Evolutionary conservation across 75 land plant species (phyloP).

Genomic region (Selaginella tamariscina): DNA sequence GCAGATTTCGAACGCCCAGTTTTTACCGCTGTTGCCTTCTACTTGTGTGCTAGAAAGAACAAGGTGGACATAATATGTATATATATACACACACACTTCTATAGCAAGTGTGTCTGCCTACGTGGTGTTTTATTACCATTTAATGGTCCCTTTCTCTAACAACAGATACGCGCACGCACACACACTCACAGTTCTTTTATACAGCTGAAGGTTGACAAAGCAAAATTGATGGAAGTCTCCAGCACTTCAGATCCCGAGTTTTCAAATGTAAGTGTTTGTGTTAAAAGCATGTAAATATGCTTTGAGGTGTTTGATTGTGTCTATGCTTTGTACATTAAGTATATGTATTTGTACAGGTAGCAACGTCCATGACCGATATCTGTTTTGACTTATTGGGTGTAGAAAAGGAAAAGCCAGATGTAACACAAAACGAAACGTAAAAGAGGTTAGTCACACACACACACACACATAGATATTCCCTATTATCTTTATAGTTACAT

Average conservation of each 20-base stretch:
- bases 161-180: too few relatives aligned
- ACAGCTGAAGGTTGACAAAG: conserved; percentile 89
- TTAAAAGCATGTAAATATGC: too few relatives aligned
- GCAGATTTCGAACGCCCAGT: conserved; percentile 83
- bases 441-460: conserved; percentile 67
- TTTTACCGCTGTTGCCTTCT: conserved; percentile 87
- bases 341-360: conserved; percentile 36
- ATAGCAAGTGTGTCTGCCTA: too few relatives aligned
- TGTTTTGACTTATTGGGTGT: conserved; percentile 78
- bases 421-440: conserved; percentile 47
- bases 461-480: too few relatives aligned
- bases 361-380: conserved; percentile 69
- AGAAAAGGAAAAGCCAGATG: conserved; percentile 68
- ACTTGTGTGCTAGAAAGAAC: conserved; percentile 74
- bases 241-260: conserved; percentile 91
- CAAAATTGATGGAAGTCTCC: conserved; percentile 67
- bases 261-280: conserved; percentile 39
- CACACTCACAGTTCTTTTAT: neutral
- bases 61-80: too few relatives aligned
- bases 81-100: too few relatives aligned
- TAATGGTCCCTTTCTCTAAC: too few relatives aligned
- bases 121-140: too few relatives aligned
- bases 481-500: too few relatives aligned
- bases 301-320: too few relatives aligned
- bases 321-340: too few relatives aligned